A percentile compares a stretch with the other conserved stretches of the same genome.
phyloP scores from a whole-genome alignment of 2,329 filamentous ascomycete species.

The Dactylellina cionopaga region DNA sequence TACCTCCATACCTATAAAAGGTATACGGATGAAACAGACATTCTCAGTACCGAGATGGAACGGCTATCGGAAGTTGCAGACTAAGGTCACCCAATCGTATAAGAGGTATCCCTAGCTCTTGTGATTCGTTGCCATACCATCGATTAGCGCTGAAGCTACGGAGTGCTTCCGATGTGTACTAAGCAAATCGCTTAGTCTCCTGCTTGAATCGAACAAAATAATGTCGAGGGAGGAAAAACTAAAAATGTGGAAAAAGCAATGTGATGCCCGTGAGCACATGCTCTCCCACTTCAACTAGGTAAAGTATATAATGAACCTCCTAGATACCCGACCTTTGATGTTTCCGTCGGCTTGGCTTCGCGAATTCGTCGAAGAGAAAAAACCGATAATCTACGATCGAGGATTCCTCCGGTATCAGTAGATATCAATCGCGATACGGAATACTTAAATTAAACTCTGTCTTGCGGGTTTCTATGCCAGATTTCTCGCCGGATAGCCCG shows the following conservation, averaged over 20 bases:
- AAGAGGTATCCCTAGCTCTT: constrained; percentile 1
- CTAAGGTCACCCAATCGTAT: background rate
- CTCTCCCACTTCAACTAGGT: background rate
- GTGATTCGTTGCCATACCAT: constrained; percentile 5
- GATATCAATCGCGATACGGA: background rate
- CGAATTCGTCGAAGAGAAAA: background rate
- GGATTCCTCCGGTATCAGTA: background rate
- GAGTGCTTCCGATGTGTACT: background rate
- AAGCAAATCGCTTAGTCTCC: background rate
- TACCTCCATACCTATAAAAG: no score
- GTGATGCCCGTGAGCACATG: constrained; percentile 7
- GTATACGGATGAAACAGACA: no score
- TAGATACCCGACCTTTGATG: constrained; percentile 11
- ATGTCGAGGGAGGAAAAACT: constrained; percentile 10
- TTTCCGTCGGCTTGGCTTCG: constrained; percentile 6
- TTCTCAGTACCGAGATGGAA: no score
- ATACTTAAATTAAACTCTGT: no score
- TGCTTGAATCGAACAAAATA: background rate
- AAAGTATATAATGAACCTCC: constrained; percentile 18
- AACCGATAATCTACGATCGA: background rate
- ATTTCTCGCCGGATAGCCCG: constrained; percentile 27
- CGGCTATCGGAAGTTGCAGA: background rate
- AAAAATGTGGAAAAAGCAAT: constrained; percentile 34
- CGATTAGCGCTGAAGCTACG: background rate
- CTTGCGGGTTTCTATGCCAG: no score